Percentiles rank a stretch among this genome's conserved stretches.
phyloP scores from a whole-genome alignment of 345 rosid genomes.

The Acer negundo region DNA sequence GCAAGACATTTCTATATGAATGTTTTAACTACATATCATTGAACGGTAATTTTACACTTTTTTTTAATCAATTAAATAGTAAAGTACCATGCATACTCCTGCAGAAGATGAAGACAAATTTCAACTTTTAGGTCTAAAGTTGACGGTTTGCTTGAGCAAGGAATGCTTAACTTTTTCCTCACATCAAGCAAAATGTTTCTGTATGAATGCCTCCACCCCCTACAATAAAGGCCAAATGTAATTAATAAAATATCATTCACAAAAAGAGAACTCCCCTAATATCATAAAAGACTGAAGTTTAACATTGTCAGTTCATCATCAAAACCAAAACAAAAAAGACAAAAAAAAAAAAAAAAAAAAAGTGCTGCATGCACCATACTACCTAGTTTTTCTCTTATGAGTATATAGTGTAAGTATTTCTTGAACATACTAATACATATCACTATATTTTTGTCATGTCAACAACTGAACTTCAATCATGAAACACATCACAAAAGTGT shows the following conservation, averaged over 20 bases:
- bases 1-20: constrained; percentile 73
- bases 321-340: neutral
- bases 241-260: constrained; percentile 7
- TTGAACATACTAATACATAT: no score
- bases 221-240: constrained; percentile 25
- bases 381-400: no score
- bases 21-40: neutral
- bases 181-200: constrained; percentile 76
- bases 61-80: neutral
- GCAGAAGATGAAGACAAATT: constrained; percentile 75
- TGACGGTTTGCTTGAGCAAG: constrained; percentile 79
- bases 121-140: constrained; percentile 85
- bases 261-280: neutral
- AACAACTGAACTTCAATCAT: no score
- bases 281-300: neutral
- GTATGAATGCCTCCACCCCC: constrained; percentile 94
- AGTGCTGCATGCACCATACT: neutral
- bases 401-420: no score
- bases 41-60: neutral
- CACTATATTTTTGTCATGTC: no score
- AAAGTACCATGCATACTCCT: constrained; percentile 61
- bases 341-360: neutral
- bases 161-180: constrained; percentile 59
- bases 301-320: neutral
- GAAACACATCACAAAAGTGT: no score